Conservation (phyloP, 23 red algal species). For the Gracilaria vermiculophylla region DNA sequence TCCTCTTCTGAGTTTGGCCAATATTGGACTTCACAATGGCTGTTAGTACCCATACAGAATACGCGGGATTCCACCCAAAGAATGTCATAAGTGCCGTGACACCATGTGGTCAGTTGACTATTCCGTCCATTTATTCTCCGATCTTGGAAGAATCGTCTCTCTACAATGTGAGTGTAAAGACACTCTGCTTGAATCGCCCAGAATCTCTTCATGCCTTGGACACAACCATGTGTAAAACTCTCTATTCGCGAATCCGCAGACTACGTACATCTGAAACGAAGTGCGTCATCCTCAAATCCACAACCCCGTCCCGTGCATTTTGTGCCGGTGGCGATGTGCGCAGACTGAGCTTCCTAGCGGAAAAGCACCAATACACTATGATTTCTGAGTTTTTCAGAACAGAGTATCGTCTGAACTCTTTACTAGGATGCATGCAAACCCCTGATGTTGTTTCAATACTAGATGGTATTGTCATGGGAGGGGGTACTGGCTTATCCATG, state of each 20-base stretch:
- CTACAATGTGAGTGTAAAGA: background rate
- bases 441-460: constrained; percentile 66
- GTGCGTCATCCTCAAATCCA: constrained; percentile 46
- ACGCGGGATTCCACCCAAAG: background rate
- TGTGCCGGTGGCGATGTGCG: constrained; percentile 94
- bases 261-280: background rate
- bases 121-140: background rate
- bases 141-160: background rate
- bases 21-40: background rate
- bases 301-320: constrained; percentile 48
- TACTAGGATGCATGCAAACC: constrained; percentile 46
- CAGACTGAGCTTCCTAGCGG: constrained; percentile 26
- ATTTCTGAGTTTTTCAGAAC: constrained; percentile 67
- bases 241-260: constrained; percentile 14
- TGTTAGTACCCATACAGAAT: background rate
- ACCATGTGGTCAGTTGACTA: background rate
- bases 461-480: constrained; percentile 97
- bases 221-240: constrained; percentile 39
- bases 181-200: constrained; percentile 67
- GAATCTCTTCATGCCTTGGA: constrained; percentile 62
- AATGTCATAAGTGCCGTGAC: background rate
- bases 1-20: too few species aligned
- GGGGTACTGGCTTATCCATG: constrained; percentile 86
- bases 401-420: constrained; percentile 72
- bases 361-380: background rate